Evolutionary conservation across 225 moss, liverwort and hornwort genomes (phyloP), one percentile per base, ranked within the genome.

Genomic region (Polytrichum formosum): DNA sequence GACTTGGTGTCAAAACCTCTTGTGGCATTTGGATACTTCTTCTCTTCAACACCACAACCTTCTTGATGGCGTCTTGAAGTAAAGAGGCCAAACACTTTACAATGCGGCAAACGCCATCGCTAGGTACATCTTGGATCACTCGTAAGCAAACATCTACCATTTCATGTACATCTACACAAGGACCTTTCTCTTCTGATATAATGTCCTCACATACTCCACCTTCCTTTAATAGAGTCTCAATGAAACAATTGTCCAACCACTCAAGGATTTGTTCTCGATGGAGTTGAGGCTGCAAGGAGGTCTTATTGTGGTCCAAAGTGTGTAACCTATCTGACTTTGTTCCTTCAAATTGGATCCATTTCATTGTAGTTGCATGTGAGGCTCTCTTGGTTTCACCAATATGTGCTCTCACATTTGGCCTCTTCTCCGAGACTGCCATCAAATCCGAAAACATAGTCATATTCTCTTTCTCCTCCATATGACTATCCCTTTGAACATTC

Each of bases 231-330:
- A 93, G 76, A 60, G 72, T 66, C 55, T 93, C 85, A 33, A 93
- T 66, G 33, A 96, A 93, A 29, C 88, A 90, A 77, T 74, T 75
- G 7, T 90, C 83, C 26, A 93, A 18, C 96, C 96, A 96, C 26
- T 90, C 82, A 66, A 79, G 73, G 23, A 93, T 5, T 63, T 77
- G 81, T 65, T 78, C 76, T 78, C 85, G 78, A 20, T 26, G 59
- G 55, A 83, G 9, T 0, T 6, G 1, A 16, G 58, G 2, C 16
- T 1, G 22, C 5, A n/a, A 29, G n/a, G 27, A 59, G n/a, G 0
- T 2, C 21, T 0, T 2, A 27, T 30, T 76, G 21, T 60, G 54
- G 2, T 20, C 17, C 56, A 56, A 53, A 67, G 28, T 65, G 54
- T 21, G 75, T 68, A 73, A 78, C 26, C 75, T 68, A 20, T 75